Base-by-base conservation (phyloP, 225 moss, liverwort and hornwort species). In the Ulota crispa region DNA sequence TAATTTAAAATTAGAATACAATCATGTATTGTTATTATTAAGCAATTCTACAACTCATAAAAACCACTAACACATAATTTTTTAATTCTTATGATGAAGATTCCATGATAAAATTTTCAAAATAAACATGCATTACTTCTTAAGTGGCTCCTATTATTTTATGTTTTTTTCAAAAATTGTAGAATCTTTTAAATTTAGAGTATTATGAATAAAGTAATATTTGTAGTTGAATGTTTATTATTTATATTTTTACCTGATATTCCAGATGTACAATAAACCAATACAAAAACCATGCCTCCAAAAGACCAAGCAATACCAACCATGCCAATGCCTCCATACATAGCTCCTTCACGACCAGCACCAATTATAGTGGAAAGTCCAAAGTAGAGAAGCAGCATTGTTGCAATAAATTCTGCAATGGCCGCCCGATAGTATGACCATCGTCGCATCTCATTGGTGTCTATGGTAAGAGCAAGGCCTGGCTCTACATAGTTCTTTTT, bases 281-380 rank as follows among this genome's bases (percentile, higher is more conserved):
- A 71, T 7, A 85, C 71, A 72, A 85, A 85, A 62, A 82, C 72
- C 76, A 81, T 78, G 36, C 81, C 85, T 66, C 81, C 85, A 66
- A 81, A 85, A 10, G 81, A 18, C 85, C 64, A 81, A 37, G 85
- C 65, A 36, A 72, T 78, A 28, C 81, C 81, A 72, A 77, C 74
- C 66, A 74, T 81, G 23, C 81, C 81, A 75, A 81, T 75, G 57
- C 75, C 75, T 45, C 66, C 55, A 1, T 9, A 28, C 6, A 52
- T 10, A 20, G 55, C 27, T 24, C 20, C 65, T 81, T 73, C 39
- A 24, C 37, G 45, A 19, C 81, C 42, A 8, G 55, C 73, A 55
- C 81, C 73, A 56, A 81, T 66, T 55, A 73, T 1, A 0, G 81
- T 81, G 2, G 81, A 73, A n/a, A 81, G 54, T 42, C 81, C 81